Percentiles rank a stretch among this genome's conserved stretches.
Conservation (phyloP, 208 protist species). For the Eutreptiella sp. region DNA sequence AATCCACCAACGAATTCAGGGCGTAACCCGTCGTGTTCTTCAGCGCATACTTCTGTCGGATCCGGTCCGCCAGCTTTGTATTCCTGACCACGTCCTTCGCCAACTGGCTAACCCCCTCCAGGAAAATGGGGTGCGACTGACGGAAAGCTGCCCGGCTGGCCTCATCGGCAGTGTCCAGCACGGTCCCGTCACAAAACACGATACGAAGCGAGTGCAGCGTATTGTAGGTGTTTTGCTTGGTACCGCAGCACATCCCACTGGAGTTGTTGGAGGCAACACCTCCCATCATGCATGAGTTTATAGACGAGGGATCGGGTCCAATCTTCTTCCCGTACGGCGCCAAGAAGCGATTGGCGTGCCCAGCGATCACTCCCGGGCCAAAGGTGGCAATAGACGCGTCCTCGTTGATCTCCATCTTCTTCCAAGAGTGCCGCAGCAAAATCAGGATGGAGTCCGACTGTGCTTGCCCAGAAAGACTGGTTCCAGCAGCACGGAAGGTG, state of each 20-base stretch:
- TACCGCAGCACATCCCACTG: slow-evolving; percentile 46
- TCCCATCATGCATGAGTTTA: slow-evolving; percentile 48
- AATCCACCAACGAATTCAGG: slow-evolving; percentile 45
- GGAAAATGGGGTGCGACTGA: slow-evolving; percentile 15
- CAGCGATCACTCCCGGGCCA: slow-evolving; percentile 39
- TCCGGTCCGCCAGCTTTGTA: slow-evolving; percentile 17
- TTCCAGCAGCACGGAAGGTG: slow-evolving; percentile 45
- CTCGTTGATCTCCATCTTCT: too few relatives aligned
- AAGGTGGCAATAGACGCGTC: slow-evolving; percentile 31
- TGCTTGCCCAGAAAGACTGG: slow-evolving; percentile 42
- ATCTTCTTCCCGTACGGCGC: slow-evolving; percentile 35
- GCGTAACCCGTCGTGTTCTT: slow-evolving; percentile 48
- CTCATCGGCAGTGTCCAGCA: slow-evolving; percentile 34
- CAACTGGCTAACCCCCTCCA: slow-evolving; percentile 15
- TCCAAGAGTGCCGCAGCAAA: slow-evolving; percentile 34
- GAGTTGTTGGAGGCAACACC: slow-evolving; percentile 49
- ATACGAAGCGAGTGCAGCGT: slow-evolving; percentile 40
- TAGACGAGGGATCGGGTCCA: slow-evolving; percentile 42
- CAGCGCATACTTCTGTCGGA: slow-evolving; percentile 43
- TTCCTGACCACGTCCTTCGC: slow-evolving; percentile 18
- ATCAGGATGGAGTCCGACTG: slow-evolving; percentile 43
- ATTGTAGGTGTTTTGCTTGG: slow-evolving; percentile 41
- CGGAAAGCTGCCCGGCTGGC: slow-evolving; percentile 20
- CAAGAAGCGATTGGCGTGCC: slow-evolving; percentile 41
- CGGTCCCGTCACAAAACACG: slow-evolving; percentile 37